Percentiles rank a stretch among this genome's conserved stretches.
Evolutionary conservation across 176 grass and related monocot genomes (phyloP).

Genomic region (Aegilops bicornis): DNA sequence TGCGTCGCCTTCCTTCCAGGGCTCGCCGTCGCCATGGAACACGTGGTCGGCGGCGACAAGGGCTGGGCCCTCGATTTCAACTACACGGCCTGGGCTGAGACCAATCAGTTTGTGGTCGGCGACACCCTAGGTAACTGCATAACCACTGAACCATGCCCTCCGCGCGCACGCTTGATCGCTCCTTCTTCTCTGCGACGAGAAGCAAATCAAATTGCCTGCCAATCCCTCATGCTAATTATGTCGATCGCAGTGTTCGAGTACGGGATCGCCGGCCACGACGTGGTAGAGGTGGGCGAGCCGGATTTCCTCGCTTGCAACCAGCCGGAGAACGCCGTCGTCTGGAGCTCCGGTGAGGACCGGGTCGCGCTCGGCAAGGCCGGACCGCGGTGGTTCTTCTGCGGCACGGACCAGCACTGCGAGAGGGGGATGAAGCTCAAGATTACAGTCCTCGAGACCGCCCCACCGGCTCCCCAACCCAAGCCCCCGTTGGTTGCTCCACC

Average conservation of each 20-base stretch:
- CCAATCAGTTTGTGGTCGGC: slow-evolving; percentile 47
- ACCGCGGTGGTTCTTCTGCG: slow-evolving; percentile 40
- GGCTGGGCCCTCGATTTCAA: slow-evolving; percentile 32
- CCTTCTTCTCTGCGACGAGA: neutral
- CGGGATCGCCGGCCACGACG: slow-evolving; percentile 1
- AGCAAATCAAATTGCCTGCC: neutral
- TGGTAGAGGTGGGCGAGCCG: slow-evolving; percentile 17
- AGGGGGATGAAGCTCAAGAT: slow-evolving; percentile 35
- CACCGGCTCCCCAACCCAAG: neutral
- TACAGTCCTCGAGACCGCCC: neutral
- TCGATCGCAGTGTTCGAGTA: slow-evolving; percentile 45
- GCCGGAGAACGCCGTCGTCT: neutral
- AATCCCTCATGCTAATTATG: neutral
- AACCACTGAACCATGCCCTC: neutral
- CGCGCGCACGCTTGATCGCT: neutral
- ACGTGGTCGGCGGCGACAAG: slow-evolving; percentile 26
- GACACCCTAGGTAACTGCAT: slow-evolving; percentile 41
- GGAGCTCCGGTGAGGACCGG: neutral
- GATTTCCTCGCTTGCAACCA: slow-evolving; percentile 24
- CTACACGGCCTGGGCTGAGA: slow-evolving; percentile 38
- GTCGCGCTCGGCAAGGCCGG: slow-evolving; percentile 23
- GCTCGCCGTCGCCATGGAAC: slow-evolving; percentile 21
- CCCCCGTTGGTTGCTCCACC: neutral
- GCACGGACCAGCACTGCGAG: neutral
- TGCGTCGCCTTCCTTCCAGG: neutral